Evolutionary conservation across 257 asterid species (phyloP), one percentile per base, ranked within the genome.

Genomic region (Ilex aquifolium): DNA sequence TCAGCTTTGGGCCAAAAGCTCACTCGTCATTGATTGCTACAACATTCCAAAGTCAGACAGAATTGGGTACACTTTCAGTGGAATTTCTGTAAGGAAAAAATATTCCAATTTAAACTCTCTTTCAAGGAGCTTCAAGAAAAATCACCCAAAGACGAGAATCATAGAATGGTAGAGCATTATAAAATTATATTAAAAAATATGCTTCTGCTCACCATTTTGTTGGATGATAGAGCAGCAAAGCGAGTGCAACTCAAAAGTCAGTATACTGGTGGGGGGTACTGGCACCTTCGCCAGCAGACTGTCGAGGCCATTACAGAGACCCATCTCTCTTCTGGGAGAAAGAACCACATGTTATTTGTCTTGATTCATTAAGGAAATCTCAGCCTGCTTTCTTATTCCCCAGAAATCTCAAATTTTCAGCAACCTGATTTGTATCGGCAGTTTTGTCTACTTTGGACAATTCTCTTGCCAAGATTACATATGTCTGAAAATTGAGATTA

Each of bases 381-480:
- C 61, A 77, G 61, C 82, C 72, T 16, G 77, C 63, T 68, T 72
- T 71, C 49, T 67, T 60, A 56, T 61, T 76, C 71, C 72, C 71
- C 56, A 66, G 21, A 64, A 59, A 63, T 60, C 62, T 62, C 57
- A 71, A 59, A 40, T 59, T 59, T 59, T 71, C 76, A 44, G 59
- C 73, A 69, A 65, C 68, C 64, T 61, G 77, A 57, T 57, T 67
- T 42, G 66, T 63, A 57, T 64, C 71, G 15, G 59, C 60, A 44
- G 73, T 48, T 70, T 71, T 55, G 16, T 78, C 91, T 29, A 70
- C 44, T 70, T 82, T 66, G 30, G 88, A 73, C 68, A 86, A 66
- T 70, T 88, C 93, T 75, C 72, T 81, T 48, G 85, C 85, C 68
- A 92, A 74, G 62, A 78, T 80, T 30, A 57, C 31, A 66, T 70